These are phyloP conservation scores for Erodium maritimum DNA, from an alignment of 345 rosid species.

Conservation along the genomic window DNA sequence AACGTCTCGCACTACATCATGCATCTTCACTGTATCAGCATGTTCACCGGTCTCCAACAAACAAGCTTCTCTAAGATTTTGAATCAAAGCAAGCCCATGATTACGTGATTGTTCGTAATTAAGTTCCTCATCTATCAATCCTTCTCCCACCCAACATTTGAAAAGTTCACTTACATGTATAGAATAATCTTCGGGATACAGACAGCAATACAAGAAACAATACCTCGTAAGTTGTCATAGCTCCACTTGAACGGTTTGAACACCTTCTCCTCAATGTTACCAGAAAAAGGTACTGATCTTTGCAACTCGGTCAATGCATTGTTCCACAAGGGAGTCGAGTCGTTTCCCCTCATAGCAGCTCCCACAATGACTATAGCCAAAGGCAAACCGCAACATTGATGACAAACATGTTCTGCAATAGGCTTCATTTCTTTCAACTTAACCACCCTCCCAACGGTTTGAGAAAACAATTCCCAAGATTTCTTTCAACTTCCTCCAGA, in stretches of 20 bases:
- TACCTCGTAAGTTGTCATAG: slow-evolving; percentile 16
- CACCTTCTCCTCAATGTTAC: slow-evolving; percentile 24
- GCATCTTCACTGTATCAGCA: slow-evolving; percentile 27
- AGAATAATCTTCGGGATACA: slow-evolving; percentile 34
- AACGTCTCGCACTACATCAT: slow-evolving; percentile 35
- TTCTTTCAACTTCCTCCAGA: background rate
- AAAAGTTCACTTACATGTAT: slow-evolving; percentile 24
- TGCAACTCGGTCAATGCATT: slow-evolving; percentile 23
- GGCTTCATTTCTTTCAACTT: slow-evolving; percentile 13
- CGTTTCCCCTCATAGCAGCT: slow-evolving; percentile 22
- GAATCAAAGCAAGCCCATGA: slow-evolving; percentile 24
- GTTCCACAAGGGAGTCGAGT: slow-evolving; percentile 24
- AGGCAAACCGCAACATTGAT: slow-evolving; percentile 36
- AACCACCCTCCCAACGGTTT: slow-evolving; percentile 10
- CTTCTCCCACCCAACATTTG: slow-evolving; percentile 33
- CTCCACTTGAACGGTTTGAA: slow-evolving; percentile 30
- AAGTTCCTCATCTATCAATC: slow-evolving; percentile 22
- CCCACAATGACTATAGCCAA: slow-evolving; percentile 35
- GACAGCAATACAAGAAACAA: slow-evolving; percentile 35
- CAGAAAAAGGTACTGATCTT: slow-evolving; percentile 17
- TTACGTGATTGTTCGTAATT: slow-evolving; percentile 16
- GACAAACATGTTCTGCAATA: slow-evolving; percentile 14
- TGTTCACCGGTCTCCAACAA: slow-evolving; percentile 31
- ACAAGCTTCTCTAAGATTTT: slow-evolving; percentile 33
- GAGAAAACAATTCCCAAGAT: slow-evolving; percentile 17